A percentile compares a stretch with the other conserved stretches of the same genome.
Evolutionary conservation across 169 alveolate species (phyloP).

Genomic region (Perkinsus olseni): DNA sequence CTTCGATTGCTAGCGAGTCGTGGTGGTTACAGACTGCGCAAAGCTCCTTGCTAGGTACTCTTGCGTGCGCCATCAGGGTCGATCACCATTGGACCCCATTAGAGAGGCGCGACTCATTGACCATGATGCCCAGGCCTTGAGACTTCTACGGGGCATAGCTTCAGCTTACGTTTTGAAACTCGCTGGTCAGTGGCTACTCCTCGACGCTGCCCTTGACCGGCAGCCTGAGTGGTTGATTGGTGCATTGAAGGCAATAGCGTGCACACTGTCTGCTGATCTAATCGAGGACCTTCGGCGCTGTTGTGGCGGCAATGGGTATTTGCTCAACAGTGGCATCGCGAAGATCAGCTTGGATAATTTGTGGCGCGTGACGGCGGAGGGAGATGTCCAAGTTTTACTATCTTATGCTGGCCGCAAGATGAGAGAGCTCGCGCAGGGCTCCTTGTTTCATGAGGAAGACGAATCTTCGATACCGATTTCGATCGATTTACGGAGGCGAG

Average conservation of each 20-base stretch:
- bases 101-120: not conserved
- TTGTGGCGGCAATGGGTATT: not conserved
- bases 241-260: not conserved
- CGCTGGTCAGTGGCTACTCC: not conserved
- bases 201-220: not conserved
- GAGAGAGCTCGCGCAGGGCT: not conserved
- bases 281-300: not conserved
- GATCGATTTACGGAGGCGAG: not conserved
- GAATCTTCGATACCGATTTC: not conserved
- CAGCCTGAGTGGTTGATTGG: not conserved
- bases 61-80: not conserved
- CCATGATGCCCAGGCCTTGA: not conserved
- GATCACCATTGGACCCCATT: not conserved
- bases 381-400: not conserved
- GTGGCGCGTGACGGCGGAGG: constrained; percentile 1
- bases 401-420: not conserved
- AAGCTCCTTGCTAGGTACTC: not conserved
- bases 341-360: not conserved
- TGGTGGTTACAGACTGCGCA: too few relatives aligned
- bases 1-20: too few relatives aligned
- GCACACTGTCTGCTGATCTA: not conserved
- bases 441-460: not conserved
- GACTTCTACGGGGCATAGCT: not conserved
- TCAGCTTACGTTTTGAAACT: not conserved
- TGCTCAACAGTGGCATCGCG: not conserved